Conservation (phyloP, 306 rosid species). For the Vachellia collinsii region DNA sequence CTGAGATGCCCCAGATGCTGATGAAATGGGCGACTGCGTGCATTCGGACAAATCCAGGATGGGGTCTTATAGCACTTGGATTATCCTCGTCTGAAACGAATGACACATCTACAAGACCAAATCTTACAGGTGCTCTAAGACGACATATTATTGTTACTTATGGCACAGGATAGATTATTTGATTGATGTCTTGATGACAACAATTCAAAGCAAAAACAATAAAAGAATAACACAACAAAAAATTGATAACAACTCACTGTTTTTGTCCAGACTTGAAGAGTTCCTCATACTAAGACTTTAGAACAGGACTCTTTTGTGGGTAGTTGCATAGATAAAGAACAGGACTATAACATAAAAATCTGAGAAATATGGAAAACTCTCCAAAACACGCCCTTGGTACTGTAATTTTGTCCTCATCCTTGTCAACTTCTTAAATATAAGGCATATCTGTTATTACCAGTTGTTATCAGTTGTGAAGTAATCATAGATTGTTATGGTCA, state of each 20-base stretch:
- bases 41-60: constrained; percentile 33
- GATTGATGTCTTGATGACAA: neutral
- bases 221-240: neutral
- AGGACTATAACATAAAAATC: neutral
- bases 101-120: constrained; percentile 22
- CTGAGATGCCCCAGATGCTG: neutral
- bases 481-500: no score
- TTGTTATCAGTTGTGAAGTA: no score
- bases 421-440: neutral
- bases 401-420: neutral
- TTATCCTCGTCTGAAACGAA: constrained; percentile 32
- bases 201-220: no score
- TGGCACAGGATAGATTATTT: constrained; percentile 1
- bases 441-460: no score
- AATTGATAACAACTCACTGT: neutral
- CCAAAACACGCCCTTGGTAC: neutral
- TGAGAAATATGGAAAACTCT: neutral
- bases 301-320: neutral
- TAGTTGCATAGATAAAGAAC: neutral
- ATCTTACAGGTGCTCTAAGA: constrained; percentile 9
- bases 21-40: constrained; percentile 29
- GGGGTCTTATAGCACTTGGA: constrained; percentile 29
- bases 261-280: neutral
- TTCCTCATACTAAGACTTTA: neutral
- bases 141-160: neutral